Percentiles rank a stretch among this genome's conserved stretches.
These are phyloP conservation scores for Paracoccidioides lutzii DNA, from an alignment of 2,329 filamentous ascomycete species.

Conservation along the genomic window DNA sequence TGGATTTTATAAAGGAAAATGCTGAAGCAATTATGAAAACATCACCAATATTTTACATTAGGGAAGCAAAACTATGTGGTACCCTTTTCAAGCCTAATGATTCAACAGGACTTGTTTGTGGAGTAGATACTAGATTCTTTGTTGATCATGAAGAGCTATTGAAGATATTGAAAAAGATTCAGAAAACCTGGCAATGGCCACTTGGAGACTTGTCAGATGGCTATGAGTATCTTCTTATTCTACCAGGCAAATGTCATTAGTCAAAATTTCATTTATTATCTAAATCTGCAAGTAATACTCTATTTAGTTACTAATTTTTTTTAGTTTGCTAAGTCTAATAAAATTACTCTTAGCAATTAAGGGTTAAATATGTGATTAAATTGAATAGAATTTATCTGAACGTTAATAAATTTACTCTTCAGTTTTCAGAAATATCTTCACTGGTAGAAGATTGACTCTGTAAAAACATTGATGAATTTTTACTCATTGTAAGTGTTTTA, in stretches of 20 bases:
- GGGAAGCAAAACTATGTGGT: conserved; percentile 26
- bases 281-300: not conserved
- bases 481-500: no score
- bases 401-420: no score
- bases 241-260: conserved; percentile 7
- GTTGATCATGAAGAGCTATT: conserved; percentile 28
- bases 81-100: conserved; percentile 22
- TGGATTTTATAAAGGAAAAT: conserved; percentile 20
- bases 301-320: no score
- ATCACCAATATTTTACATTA: conserved; percentile 29
- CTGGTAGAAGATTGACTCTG: no score
- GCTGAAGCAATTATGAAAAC: conserved; percentile 22
- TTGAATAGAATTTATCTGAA: no score
- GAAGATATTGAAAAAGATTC: conserved; percentile 18
- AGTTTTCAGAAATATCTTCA: no score
- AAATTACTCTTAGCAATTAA: no score
- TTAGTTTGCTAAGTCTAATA: no score
- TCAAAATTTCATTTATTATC: conserved; percentile 3
- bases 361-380: no score
- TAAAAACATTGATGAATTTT: no score
- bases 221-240: conserved; percentile 21
- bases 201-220: conserved; percentile 23
- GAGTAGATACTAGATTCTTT: conserved; percentile 26
- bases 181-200: conserved; percentile 19
- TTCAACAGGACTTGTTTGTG: conserved; percentile 20